Evolutionary conservation across 1,284 basidiomycete species (phyloP), one percentile per base, ranked within the genome.

Genomic region (Exobasidium rhododendri): DNA sequence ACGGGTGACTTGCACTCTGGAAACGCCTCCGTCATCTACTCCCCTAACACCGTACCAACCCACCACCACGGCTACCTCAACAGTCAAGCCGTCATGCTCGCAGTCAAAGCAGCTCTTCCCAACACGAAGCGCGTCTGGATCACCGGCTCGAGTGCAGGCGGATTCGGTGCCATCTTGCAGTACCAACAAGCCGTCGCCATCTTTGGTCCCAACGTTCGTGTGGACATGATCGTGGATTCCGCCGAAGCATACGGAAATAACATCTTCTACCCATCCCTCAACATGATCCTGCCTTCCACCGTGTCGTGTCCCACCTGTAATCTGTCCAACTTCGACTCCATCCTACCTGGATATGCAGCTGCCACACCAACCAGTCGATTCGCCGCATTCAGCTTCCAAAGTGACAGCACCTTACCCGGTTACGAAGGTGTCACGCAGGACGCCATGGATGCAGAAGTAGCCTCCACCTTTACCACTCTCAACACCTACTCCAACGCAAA

Each of bases 1-100:
- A 67, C 65, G 0, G 65, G 65, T 29, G 65, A 67, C 20, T 59
- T 61, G 14, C 63, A 65, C 24, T 54, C 59, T 11, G 65, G 65
- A 0, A 58, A 67, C 35, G 62, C 62, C 11, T 44, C 58, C n/a
- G 59, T 53, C n/a, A 29, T 56, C 45, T 67, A 67, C 56, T 28
- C 44, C 13, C 62, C 62, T 0, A 35, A 43, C 0, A 40, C 44
- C 26, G 13, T 13, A 0, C 4, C 20, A 0, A 67, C 65, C 10
- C 29, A 54, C 13, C 65, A 67, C 26, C 56, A 56, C 7, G 65
- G 65, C 0, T 64, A 51, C 46, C 20, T 26, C 10, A 67, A 67
- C 32, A 56, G 43, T 1, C 49, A 57, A 53, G 17, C 62, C 14
- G 54, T 62, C 20, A 51, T 67, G 57, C 60, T 32, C 17, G 58